phyloP scores from a whole-genome alignment of 345 rosid genomes.

The Rhodamnia argentea region DNA sequence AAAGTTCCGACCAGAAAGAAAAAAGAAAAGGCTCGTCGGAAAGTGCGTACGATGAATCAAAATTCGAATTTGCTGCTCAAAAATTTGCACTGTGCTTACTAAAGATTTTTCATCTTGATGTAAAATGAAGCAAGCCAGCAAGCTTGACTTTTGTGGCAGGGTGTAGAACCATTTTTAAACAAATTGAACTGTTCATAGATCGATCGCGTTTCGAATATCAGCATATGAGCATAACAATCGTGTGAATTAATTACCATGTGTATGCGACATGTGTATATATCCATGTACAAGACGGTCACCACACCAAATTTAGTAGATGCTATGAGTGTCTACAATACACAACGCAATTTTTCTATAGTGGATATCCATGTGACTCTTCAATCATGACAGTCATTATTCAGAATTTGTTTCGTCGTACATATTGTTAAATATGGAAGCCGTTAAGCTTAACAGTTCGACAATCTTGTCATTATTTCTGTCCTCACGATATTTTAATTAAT shows the following conservation, averaged over 20 bases:
- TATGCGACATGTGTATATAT: not conserved
- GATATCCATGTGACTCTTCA: not conserved
- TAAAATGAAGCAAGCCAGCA: not conserved
- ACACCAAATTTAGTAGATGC: not conserved
- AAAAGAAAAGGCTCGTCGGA: not conserved
- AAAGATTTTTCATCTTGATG: not conserved
- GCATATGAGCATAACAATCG: not conserved
- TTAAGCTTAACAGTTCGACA: no score
- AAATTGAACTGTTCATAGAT: not conserved
- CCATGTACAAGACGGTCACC: not conserved
- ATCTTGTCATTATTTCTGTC: no score
- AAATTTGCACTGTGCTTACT: not conserved
- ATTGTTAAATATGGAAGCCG: no score
- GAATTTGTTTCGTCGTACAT: not conserved
- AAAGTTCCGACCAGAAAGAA: not conserved
- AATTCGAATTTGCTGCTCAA: not conserved
- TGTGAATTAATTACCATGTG: not conserved
- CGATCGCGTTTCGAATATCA: no score
- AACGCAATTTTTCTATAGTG: not conserved
- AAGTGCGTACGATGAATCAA: not conserved
- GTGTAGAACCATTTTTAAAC: not conserved
- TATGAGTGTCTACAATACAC: not conserved
- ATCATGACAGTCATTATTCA: not conserved
- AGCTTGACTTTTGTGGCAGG: not conserved
- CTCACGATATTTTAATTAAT: no score